These are phyloP conservation scores for Boletus eberwhitei DNA, from an alignment of 768 basidiomycete genomes.

Conservation along the genomic window DNA sequence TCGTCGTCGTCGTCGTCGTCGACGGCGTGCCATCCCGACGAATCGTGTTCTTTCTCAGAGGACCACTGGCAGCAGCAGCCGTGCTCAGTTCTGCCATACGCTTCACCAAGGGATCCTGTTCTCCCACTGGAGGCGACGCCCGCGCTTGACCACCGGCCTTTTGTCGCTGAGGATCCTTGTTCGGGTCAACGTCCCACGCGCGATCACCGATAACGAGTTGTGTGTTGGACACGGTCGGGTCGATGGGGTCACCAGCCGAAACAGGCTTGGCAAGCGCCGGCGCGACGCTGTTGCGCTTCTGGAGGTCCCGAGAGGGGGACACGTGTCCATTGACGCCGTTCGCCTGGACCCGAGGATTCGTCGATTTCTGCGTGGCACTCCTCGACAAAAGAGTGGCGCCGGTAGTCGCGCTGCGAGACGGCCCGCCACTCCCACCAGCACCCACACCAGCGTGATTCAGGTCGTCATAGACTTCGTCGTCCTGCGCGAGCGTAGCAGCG, in stretches of 20 bases:
- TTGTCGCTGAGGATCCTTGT: conserved; percentile 59
- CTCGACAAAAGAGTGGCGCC: conserved; percentile 29
- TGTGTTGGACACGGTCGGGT: conserved; percentile 61
- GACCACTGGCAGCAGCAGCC: conserved; percentile 22
- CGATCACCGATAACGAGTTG: conserved; percentile 59
- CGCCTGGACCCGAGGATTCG: conserved; percentile 29
- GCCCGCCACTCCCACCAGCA: conserved; percentile 48
- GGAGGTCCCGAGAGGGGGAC: conserved; percentile 23
- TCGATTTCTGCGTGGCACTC: conserved; percentile 31
- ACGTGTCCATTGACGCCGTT: conserved; percentile 32
- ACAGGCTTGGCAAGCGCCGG: conserved; percentile 26
- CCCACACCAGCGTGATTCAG: conserved; percentile 62
- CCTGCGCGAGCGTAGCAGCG: conserved; percentile 26
- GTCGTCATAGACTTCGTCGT: conserved; percentile 52
- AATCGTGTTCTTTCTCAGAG: conserved; percentile 19
- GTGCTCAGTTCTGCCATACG: conserved; percentile 56
- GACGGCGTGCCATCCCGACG: conserved; percentile 28
- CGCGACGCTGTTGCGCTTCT: conserved; percentile 27
- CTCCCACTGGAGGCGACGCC: conserved; percentile 35
- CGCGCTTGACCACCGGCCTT: conserved; percentile 8
- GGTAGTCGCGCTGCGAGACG: conserved; percentile 34
- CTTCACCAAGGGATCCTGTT: conserved; percentile 60
- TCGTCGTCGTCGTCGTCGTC: conserved; percentile 21
- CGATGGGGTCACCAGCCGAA: conserved; percentile 52
- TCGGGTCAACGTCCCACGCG: conserved; percentile 64